Evolutionary conservation across 768 basidiomycete species (phyloP).

Genomic region (Boletus pseudo-olivaceus): DNA sequence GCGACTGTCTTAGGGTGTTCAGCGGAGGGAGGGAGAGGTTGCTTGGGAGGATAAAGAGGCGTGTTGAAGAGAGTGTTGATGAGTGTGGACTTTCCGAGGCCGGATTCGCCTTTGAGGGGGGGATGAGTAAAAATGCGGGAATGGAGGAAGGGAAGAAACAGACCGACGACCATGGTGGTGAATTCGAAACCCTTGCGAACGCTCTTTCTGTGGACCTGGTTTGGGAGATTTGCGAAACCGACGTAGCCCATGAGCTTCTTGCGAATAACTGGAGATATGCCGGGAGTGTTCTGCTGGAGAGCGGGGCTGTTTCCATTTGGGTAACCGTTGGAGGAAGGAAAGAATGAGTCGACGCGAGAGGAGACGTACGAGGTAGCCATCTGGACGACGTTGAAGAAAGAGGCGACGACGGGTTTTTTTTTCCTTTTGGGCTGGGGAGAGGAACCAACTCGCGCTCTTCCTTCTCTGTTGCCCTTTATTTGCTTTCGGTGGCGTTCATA

Average conservation of each 20-base stretch:
- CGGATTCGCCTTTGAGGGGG: constrained; percentile 79
- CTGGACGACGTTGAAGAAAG: constrained; percentile 31
- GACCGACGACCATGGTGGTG: constrained; percentile 98
- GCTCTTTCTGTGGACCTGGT: constrained; percentile 99
- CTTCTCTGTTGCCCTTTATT: constrained; percentile 31
- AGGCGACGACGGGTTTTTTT: constrained; percentile 37
- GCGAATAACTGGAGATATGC: constrained; percentile 48
- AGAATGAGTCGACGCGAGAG: constrained; percentile 57
- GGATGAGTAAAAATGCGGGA: constrained; percentile 9
- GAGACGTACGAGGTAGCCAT: constrained; percentile 79
- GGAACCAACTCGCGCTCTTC: constrained; percentile 15
- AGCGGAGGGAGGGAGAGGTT: constrained; percentile 75
- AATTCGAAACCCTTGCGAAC: constrained; percentile 99
- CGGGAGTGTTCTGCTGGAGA: constrained; percentile 36
- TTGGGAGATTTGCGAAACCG: constrained; percentile 96
- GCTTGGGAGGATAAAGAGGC: constrained; percentile 86
- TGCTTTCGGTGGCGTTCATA: constrained; percentile 30
- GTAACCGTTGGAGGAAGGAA: constrained; percentile 51
- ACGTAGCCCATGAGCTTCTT: constrained; percentile 96
- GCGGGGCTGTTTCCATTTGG: constrained; percentile 66
- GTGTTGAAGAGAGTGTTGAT: constrained; percentile 99
- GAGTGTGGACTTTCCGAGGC: constrained; percentile 97
- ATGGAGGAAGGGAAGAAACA: constrained; percentile 36
- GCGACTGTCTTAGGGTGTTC: constrained; percentile 92
- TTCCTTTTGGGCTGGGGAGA: constrained; percentile 48